Evolutionary conservation across 2,329 filamentous ascomycete genomes (phyloP).

Genomic region (Aspergillus neoniger): DNA sequence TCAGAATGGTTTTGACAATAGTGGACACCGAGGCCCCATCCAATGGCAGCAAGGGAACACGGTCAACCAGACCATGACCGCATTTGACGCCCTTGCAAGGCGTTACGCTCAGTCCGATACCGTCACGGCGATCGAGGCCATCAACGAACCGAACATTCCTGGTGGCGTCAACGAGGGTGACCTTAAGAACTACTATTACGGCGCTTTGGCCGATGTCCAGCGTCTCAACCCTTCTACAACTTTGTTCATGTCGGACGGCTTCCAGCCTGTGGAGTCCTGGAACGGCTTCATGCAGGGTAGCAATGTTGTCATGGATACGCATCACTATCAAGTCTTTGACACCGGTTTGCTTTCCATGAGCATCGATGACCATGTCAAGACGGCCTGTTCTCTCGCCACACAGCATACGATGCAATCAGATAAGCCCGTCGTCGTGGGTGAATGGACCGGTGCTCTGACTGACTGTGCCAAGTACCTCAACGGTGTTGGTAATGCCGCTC

Average conservation of each 20-base stretch:
- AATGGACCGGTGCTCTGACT: constrained; percentile 70
- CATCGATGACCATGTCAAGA: constrained; percentile 55
- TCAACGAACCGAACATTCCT: constrained; percentile 46
- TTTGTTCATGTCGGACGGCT: constrained; percentile 59
- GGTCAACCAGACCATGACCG: constrained; percentile 47
- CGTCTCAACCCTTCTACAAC: constrained; percentile 48
- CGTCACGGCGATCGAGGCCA: constrained; percentile 53
- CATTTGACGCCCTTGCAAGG: constrained; percentile 59
- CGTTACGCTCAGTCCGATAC: constrained; percentile 62
- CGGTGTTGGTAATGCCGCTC: constrained; percentile 60
- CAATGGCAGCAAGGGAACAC: constrained; percentile 43
- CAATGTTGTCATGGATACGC: constrained; percentile 65
- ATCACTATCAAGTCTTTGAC: constrained; percentile 68
- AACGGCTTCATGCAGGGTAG: constrained; percentile 60
- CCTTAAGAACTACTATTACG: constrained; percentile 57
- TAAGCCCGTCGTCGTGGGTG: constrained; percentile 68
- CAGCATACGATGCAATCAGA: constrained; percentile 55
- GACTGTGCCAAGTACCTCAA: constrained; percentile 57
- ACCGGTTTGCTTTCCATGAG: constrained; percentile 52
- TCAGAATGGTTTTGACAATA: constrained; percentile 70
- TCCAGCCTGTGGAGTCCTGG: constrained; percentile 54
- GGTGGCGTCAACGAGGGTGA: constrained; percentile 45
- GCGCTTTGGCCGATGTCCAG: constrained; percentile 53
- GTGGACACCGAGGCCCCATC: constrained; percentile 50
- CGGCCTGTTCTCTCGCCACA: constrained; percentile 57